Conservation (phyloP, 2,329 filamentous ascomycete genomes). For the Xylariaceae sp. region DNA sequence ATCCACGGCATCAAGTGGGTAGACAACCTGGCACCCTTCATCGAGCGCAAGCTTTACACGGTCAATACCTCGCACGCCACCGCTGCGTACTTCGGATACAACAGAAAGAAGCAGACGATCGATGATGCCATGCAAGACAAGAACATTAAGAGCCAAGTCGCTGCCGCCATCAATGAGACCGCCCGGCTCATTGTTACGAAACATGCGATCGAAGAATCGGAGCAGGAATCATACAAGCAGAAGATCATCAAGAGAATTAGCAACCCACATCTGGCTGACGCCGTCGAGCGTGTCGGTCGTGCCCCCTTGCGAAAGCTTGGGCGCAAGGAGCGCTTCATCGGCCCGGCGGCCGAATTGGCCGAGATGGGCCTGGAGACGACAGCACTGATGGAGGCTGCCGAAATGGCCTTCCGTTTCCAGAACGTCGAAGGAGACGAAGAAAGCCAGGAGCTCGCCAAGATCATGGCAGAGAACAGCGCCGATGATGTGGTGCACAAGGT, state of each 20-base stretch:
- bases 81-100: conserved; percentile 92
- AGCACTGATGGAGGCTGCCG: conserved; percentile 77
- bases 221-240: conserved; percentile 85
- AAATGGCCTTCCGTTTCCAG: conserved; percentile 95
- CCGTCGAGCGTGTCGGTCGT: conserved; percentile 92
- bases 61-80: conserved; percentile 98
- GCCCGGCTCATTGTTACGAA: conserved; percentile 83
- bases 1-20: conserved; percentile 95
- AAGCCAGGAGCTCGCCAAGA: conserved; percentile 81
- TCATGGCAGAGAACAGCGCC: conserved; percentile 74
- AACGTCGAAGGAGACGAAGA: conserved; percentile 91
- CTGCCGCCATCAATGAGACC: conserved; percentile 81
- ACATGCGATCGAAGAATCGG: conserved; percentile 74
- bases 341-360: conserved; percentile 85
- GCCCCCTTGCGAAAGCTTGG: conserved; percentile 92
- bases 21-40: conserved; percentile 87
- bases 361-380: conserved; percentile 75
- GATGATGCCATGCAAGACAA: conserved; percentile 85
- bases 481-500: conserved; percentile 79
- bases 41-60: conserved; percentile 98
- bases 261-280: conserved; percentile 90
- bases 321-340: conserved; percentile 94
- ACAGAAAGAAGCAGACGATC: conserved; percentile 82
- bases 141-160: conserved; percentile 78
- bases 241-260: conserved; percentile 92